Evolutionary conservation across 2,329 filamentous ascomycete genomes (phyloP), one percentile per base, ranked within the genome.

Genomic region (Fusarium irregulare): DNA sequence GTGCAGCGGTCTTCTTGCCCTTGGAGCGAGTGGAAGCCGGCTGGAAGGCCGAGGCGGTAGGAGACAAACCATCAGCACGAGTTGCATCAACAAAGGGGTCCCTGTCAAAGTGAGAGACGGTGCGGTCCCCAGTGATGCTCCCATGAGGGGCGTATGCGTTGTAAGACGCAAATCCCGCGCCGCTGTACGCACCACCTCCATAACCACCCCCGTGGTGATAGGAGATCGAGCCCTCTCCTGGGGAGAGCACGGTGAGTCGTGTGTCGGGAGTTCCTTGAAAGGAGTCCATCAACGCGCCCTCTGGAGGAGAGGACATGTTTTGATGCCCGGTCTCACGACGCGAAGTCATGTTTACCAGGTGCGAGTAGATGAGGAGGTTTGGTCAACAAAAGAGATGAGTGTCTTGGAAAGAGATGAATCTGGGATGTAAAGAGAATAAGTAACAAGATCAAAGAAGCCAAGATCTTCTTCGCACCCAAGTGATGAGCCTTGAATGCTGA

Each of bases 211-310:
- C 34, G 10, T 37, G 12, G 10, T 51, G 49, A 10, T 51, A 51
- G 2, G 23, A 27, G 1, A 51, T 34, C 2, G 34, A 28, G 12
- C 23, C 16, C 42, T 88, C 87, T 18, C 88, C 86, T 1, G 89
- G 89, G 6, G 89, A 92, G 75, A 91, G 91, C 8, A 86, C 80
- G 7, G 89, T 90, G 44, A 90, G 70, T 51, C 85, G 86, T 10
- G 89, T 91, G 62, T 91, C 88, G 0, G 90, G 90, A 8, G 91
- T 92, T 18, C 85, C 86, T 71, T 88, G 85, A 74, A 84, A 85
- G 13, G 89, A 90, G 54, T 87, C 86, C 32, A 83, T 83, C 21
- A 81, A 83, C 47, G 84, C 86, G 56, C 76, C 81, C 3, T 85
- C 86, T 1, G 87, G 87, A 60, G 80, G 82, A 46, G 86, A 85